Conservation (phyloP, 106 monocot genomes). For the Gastrodia elata region DNA sequence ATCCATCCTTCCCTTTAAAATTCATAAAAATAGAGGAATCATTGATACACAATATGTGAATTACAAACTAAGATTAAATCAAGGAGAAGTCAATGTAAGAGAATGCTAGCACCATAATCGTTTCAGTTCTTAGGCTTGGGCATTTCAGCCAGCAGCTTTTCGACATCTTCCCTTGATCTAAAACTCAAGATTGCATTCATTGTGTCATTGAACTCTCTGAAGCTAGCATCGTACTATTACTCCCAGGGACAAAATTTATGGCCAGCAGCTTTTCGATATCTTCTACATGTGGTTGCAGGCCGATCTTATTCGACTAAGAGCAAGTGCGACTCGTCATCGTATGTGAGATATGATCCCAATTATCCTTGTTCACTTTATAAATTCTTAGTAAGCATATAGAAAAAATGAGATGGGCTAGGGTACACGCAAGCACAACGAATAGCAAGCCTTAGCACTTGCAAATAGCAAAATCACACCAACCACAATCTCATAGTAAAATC, state of each 20-base stretch:
- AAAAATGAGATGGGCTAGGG: too few relatives aligned
- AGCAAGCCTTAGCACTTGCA: too few relatives aligned
- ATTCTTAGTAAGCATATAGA: too few relatives aligned
- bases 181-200: conserved; percentile 33
- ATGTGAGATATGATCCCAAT: too few relatives aligned
- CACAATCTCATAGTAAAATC: too few relatives aligned
- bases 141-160: conserved; percentile 53
- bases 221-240: background rate
- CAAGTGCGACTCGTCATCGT: too few relatives aligned
- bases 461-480: too few relatives aligned
- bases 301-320: too few relatives aligned
- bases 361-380: too few relatives aligned
- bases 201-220: conserved; percentile 12
- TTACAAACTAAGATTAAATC: background rate
- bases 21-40: background rate
- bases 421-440: too few relatives aligned
- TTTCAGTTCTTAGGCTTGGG: conserved; percentile 50
- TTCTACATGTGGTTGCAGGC: too few relatives aligned
- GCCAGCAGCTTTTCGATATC: too few relatives aligned
- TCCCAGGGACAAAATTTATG: conserved; percentile 12
- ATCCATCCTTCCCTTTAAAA: conserved; percentile 52
- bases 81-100: background rate
- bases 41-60: background rate
- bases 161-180: conserved; percentile 61
- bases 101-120: conserved; percentile 33